Evolutionary conservation across 1,284 basidiomycete species (phyloP).

Genomic region (Exobasidium cylindrosporum): DNA sequence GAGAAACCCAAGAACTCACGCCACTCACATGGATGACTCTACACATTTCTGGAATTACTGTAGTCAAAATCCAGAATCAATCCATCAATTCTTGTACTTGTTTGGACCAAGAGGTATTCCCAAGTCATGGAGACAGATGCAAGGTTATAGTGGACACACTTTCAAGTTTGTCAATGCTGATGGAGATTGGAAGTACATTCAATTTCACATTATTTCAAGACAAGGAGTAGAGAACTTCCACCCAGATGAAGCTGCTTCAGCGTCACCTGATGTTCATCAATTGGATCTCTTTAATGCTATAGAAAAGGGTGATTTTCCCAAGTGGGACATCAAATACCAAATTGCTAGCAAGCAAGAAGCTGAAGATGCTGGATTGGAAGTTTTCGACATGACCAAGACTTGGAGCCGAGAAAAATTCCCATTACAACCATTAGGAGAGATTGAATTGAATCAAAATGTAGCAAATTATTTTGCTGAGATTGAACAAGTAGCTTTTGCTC

Average conservation of each 20-base stretch:
- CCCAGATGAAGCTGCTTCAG: constrained; percentile 27
- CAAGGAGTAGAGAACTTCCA: constrained; percentile 32
- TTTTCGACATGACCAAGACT: constrained; percentile 41
- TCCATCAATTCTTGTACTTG: constrained; percentile 22
- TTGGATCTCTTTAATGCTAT: constrained; percentile 48
- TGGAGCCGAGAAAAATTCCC: constrained; percentile 40
- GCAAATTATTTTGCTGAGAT: constrained; percentile 48
- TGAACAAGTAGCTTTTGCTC: constrained; percentile 34
- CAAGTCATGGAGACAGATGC: constrained; percentile 63
- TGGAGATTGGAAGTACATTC: constrained; percentile 37
- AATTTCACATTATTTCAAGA: constrained; percentile 38
- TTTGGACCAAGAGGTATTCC: constrained; percentile 74
- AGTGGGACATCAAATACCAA: constrained; percentile 48
- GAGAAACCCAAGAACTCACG: constrained; percentile 58
- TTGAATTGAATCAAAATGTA: constrained; percentile 41
- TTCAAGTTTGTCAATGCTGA: constrained; percentile 39
- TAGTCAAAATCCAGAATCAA: constrained; percentile 22
- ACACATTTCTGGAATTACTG: constrained; percentile 71
- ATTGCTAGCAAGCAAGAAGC: constrained; percentile 33
- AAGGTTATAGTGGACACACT: constrained; percentile 83
- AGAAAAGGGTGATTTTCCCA: constrained; percentile 42
- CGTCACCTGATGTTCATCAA: constrained; percentile 34
- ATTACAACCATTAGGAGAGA: constrained; percentile 36
- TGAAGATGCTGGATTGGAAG: constrained; percentile 23
- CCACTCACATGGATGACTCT: constrained; percentile 76